A percentile compares a stretch with the other conserved stretches of the same genome.
Conservation (phyloP, 352 stramenopile species). For the Thraustochytrium striatum region DNA sequence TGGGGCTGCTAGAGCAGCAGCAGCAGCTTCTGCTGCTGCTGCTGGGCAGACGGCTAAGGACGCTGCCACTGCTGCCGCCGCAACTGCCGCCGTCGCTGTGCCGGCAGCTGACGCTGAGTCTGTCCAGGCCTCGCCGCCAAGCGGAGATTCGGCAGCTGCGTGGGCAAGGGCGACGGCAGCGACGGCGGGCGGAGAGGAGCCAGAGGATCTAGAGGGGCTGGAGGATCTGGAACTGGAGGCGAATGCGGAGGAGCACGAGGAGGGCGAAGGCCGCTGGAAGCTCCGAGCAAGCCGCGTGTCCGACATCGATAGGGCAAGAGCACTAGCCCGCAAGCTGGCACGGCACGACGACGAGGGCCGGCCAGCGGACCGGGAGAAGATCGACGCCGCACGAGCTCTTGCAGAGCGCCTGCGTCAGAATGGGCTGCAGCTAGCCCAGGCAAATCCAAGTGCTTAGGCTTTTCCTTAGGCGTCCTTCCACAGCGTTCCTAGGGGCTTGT, state of each 20-base stretch:
- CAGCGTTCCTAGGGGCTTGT: background rate
- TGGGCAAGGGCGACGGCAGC: background rate
- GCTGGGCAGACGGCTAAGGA: background rate
- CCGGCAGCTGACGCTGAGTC: background rate
- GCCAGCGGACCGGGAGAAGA: background rate
- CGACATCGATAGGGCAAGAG: background rate
- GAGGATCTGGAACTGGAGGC: too few relatives aligned
- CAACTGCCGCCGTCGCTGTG: too few relatives aligned
- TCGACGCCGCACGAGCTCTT: background rate
- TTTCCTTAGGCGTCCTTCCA: background rate
- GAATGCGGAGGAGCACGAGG: too few relatives aligned
- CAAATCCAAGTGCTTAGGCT: background rate
- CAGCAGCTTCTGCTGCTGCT: background rate
- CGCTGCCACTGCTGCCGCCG: background rate
- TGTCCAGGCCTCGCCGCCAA: background rate
- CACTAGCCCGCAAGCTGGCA: background rate
- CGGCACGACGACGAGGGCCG: background rate
- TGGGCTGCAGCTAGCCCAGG: too few relatives aligned
- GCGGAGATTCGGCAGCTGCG: background rate
- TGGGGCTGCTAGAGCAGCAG: background rate
- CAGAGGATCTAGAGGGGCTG: background rate
- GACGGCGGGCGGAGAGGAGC: background rate
- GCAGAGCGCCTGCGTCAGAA: background rate
- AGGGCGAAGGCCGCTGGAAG: too few relatives aligned
- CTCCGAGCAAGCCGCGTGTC: background rate